Conservation (phyloP, 2,329 filamentous ascomycete species). For the Coleophoma crateriformis region DNA sequence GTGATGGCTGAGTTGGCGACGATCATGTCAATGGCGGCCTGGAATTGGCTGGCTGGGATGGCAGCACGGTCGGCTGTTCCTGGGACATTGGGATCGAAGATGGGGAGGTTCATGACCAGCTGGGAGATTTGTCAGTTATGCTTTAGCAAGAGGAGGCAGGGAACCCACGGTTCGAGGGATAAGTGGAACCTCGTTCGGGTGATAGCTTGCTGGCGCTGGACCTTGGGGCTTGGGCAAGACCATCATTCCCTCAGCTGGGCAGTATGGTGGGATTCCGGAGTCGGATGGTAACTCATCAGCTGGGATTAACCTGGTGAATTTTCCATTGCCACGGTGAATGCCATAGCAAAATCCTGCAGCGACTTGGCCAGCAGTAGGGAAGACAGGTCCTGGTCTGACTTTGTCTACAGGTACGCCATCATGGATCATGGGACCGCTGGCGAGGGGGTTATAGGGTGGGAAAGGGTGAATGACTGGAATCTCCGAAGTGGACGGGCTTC, state of each 20-base stretch:
- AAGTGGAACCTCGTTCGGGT: not conserved
- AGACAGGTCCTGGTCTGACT: conserved; percentile 16
- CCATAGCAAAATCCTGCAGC: conserved; percentile 40
- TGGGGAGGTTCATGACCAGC: conserved; percentile 4
- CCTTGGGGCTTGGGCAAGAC: conserved; percentile 18
- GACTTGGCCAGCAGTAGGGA: conserved; percentile 15
- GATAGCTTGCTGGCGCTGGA: conserved; percentile 5
- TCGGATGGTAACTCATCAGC: conserved; percentile 42
- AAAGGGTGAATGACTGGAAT: not conserved
- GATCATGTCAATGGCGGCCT: conserved; percentile 15
- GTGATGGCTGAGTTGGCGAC: conserved; percentile 4
- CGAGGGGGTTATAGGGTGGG: not conserved
- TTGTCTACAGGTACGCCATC: conserved; percentile 10
- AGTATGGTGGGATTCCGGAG: conserved; percentile 32
- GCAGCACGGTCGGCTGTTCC: not conserved
- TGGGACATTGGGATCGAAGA: not conserved
- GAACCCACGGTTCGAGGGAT: conserved; percentile 15
- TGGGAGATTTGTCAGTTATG: conserved; percentile 3
- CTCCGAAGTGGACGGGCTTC: not conserved
- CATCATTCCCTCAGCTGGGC: conserved; percentile 24
- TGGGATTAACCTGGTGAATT: conserved; percentile 47
- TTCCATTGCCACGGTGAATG: conserved; percentile 46
- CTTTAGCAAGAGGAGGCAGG: not conserved
- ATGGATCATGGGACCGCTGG: conserved; percentile 19
- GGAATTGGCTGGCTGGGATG: conserved; percentile 1